Base-by-base conservation (phyloP, 306 rosid species). In the Ochetophila trinervis region DNA sequence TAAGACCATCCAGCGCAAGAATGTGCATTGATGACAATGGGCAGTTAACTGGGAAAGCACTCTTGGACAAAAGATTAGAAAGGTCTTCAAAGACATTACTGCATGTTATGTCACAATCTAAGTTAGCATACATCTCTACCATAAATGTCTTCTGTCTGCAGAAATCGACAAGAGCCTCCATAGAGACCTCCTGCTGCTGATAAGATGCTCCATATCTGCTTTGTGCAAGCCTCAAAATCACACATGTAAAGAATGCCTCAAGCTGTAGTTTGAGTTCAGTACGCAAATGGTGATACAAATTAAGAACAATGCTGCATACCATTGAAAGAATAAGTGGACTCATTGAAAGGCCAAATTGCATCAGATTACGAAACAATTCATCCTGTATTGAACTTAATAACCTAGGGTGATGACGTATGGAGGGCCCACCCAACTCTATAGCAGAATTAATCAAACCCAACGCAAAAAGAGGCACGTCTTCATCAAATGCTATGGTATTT, bases 61-160 rank as follows among this genome's bases (percentile, higher is more conserved):
- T 88, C 79, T 82, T 91, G 24, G 97, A 91, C 79, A 91, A 72
- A 74, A 91, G 83, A 84, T 86, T 91, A 66, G 97, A 82, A 76
- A 91, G 91, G 59, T 86, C 94, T 79, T 91, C 99, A 76, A 94
- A 94, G 77, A 94, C 86, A 74, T 94, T 94, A 74, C 91, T 88
- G 82, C 99, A 94, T 32, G 99, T 91, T 64, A 91, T 81, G 82
- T 91, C 96, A 66, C 97, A 86, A 75, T 91, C 97, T 74, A 86
- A 91, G 82, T 91, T 91, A 53, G 93, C 91, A 60, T 88, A 91
- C 96, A 91, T 91, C 78, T 91, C 97, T 60, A 88, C 91, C 96
- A 86, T 88, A 74, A 91, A 91, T 51, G 95, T 86, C 74, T 86
- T 86, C 80, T 90, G 99, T 80, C 97, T 78, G 84, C 96, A 91